Conservation (phyloP, 441 rosid species). For the Dalechampia spathulata region DNA sequence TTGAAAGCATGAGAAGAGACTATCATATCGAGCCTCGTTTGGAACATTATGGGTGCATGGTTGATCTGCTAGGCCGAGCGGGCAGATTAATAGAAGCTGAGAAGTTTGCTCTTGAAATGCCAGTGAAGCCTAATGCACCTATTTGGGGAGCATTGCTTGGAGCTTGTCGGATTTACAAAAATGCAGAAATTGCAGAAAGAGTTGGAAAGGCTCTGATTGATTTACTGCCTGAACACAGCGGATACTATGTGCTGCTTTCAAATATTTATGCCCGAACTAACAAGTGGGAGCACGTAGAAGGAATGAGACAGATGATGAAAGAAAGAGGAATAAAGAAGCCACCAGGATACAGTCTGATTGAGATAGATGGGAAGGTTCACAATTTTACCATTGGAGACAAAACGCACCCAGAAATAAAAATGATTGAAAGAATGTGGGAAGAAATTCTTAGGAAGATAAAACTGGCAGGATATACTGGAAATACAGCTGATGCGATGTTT, state of each 20-base stretch:
- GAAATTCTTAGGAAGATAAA: constrained; percentile 43
- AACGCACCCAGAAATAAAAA: constrained; percentile 43
- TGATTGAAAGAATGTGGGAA: constrained; percentile 36
- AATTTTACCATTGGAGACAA: constrained; percentile 58
- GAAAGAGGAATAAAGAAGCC: constrained; percentile 49
- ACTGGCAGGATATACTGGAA: constrained; percentile 51
- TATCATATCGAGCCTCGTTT: constrained; percentile 42
- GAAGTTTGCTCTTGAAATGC: constrained; percentile 51
- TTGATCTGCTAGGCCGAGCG: constrained; percentile 69
- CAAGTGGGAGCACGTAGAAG: constrained; percentile 39
- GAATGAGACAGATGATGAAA: constrained; percentile 62
- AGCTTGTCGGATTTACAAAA: constrained; percentile 63
- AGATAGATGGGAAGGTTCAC: constrained; percentile 47
- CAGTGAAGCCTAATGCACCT: constrained; percentile 53
- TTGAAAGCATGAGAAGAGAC: constrained; percentile 36
- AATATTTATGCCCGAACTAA: constrained; percentile 44
- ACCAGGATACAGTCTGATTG: constrained; percentile 66
- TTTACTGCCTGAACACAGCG: constrained; percentile 59
- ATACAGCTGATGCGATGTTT: constrained; percentile 44
- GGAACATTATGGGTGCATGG: constrained; percentile 75
- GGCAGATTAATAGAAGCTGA: constrained; percentile 59
- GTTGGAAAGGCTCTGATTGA: constrained; percentile 45
- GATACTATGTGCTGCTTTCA: constrained; percentile 68
- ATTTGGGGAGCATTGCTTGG: constrained; percentile 68
- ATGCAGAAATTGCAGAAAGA: constrained; percentile 55